phyloP scores from a whole-genome alignment of 371 early-diverging fungal genomes.

The Lichtheimia hyalospora region DNA sequence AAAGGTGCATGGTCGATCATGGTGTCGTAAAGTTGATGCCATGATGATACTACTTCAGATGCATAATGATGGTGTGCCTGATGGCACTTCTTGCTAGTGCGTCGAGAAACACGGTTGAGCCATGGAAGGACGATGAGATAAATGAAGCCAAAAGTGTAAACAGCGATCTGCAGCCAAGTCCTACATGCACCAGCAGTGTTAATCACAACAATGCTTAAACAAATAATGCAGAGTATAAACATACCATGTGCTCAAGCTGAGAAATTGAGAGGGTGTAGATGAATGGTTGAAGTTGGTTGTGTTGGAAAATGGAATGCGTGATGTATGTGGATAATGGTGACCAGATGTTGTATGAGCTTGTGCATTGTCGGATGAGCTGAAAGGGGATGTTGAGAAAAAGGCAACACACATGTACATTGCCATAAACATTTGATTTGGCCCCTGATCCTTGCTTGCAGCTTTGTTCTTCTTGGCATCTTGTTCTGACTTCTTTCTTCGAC shows the following conservation, averaged over 20 bases:
- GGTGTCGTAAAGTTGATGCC: slow-evolving; percentile 23
- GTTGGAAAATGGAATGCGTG: slow-evolving; percentile 1
- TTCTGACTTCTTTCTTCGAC: slow-evolving; percentile 13
- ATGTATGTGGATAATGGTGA: not conserved
- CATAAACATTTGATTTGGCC: slow-evolving; percentile 26
- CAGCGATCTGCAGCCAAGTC: slow-evolving; percentile 14
- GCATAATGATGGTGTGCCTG: slow-evolving; percentile 32
- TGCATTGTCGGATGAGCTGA: not conserved
- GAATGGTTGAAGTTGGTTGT: not conserved
- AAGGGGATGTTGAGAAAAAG: slow-evolving; percentile 36
- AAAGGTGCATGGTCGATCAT: slow-evolving; percentile 2
- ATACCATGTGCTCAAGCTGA: slow-evolving; percentile 6
- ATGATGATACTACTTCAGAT: slow-evolving; percentile 25
- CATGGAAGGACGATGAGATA: slow-evolving; percentile 30
- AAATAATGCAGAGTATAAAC: not conserved
- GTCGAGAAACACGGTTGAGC: slow-evolving; percentile 20
- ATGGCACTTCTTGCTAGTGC: slow-evolving; percentile 13
- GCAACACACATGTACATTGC: slow-evolving; percentile 44
- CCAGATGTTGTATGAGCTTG: not conserved
- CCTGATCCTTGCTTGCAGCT: slow-evolving; percentile 6
- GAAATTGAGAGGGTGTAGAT: not conserved
- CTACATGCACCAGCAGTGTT: not conserved
- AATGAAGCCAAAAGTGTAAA: slow-evolving; percentile 25
- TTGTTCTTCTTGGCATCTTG: slow-evolving; percentile 1
- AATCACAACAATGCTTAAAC: too few species aligned